Conservation (phyloP, 345 rosid genomes). For the Populus pruinosa region DNA sequence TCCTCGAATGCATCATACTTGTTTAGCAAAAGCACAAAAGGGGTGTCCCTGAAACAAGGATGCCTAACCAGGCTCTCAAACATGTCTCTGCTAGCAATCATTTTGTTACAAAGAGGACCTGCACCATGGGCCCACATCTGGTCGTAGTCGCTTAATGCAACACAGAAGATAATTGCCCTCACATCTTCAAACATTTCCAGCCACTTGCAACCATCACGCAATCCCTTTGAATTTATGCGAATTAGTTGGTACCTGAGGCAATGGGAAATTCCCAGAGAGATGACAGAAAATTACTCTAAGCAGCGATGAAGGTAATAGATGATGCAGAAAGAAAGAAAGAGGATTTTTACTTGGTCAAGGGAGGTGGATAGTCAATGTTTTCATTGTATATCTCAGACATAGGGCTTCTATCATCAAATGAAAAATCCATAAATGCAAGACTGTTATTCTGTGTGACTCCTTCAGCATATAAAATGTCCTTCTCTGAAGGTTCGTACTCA, state of each 20-base stretch:
- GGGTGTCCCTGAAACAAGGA: slow-evolving; percentile 45
- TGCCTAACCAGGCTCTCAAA: slow-evolving; percentile 49
- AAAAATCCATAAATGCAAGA: slow-evolving; percentile 52
- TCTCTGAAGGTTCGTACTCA: slow-evolving; percentile 58
- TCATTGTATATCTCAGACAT: slow-evolving; percentile 46
- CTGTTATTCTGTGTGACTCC: slow-evolving; percentile 59
- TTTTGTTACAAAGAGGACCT: slow-evolving; percentile 38
- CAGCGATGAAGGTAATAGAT: neutral
- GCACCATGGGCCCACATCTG: slow-evolving; percentile 29
- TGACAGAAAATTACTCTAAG: neutral
- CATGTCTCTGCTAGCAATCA: slow-evolving; percentile 46
- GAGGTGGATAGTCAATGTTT: slow-evolving; percentile 35
- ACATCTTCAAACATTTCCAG: slow-evolving; percentile 67
- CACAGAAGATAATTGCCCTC: slow-evolving; percentile 52
- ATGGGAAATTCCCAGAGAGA: neutral
- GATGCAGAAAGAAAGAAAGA: neutral
- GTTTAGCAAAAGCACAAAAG: slow-evolving; percentile 53
- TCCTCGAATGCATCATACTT: slow-evolving; percentile 54
- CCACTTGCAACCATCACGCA: slow-evolving; percentile 59
- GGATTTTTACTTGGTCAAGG: slow-evolving; percentile 35
- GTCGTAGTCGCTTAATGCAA: slow-evolving; percentile 61
- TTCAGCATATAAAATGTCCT: slow-evolving; percentile 54
- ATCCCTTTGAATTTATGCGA: slow-evolving; percentile 50
- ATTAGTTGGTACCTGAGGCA: slow-evolving; percentile 51
- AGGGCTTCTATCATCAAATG: slow-evolving; percentile 52